Evolutionary conservation across 1,139 yeast species (phyloP).

Genomic region (Sugiyamaella neomexicana): DNA sequence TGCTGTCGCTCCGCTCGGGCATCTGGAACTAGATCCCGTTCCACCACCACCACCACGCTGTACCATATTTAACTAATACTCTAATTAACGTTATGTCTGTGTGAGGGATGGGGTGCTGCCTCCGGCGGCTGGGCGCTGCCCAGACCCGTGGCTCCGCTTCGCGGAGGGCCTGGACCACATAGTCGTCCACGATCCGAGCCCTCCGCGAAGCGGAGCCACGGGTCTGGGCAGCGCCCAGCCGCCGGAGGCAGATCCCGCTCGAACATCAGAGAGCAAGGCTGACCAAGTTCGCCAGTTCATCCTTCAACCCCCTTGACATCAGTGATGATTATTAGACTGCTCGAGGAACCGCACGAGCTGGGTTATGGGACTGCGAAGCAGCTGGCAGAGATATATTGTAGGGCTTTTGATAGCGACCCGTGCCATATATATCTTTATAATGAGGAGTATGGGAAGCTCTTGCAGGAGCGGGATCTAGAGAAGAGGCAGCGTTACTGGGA

Average conservation of each 20-base stretch:
- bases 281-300: neutral
- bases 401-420: slow-evolving; percentile 15
- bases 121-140: slow-evolving; percentile 5
- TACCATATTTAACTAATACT: slow-evolving; percentile 4
- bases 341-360: neutral
- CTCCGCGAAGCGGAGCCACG: neutral
- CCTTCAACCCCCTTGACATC: too few relatives aligned
- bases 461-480: neutral
- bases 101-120: neutral
- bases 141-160: slow-evolving; percentile 8
- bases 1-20: slow-evolving; percentile 35
- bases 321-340: slow-evolving; percentile 6
- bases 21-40: slow-evolving; percentile 24
- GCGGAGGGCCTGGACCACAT: neutral
- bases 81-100: neutral
- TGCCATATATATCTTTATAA: slow-evolving; percentile 17
- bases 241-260: too few relatives aligned
- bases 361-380: neutral
- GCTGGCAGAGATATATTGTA: slow-evolving; percentile 13
- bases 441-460: slow-evolving; percentile 1
- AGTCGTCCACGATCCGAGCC: too few relatives aligned
- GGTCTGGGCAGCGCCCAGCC: neutral
- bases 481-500: neutral
- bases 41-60: neutral
- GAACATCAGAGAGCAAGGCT: too few relatives aligned